Evolutionary conservation across 2,329 filamentous ascomycete species (phyloP), one percentile per base, ranked within the genome.

Genomic region (Colletotrichum sp.): DNA sequence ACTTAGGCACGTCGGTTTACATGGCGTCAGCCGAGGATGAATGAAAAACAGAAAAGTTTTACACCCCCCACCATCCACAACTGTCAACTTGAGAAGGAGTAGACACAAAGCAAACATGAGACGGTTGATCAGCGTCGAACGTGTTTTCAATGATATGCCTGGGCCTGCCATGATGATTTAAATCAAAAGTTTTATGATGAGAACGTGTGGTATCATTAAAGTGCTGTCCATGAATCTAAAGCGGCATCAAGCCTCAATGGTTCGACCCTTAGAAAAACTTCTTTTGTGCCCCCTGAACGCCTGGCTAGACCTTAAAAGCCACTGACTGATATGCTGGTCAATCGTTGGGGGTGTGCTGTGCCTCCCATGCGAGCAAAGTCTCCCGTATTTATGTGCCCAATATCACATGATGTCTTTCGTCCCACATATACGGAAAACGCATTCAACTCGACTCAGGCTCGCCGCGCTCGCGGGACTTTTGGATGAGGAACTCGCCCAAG

Each of bases 401-500:
- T 8, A 24, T 52, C n/a, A 52, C 4, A 21, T 21, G n/a, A 21
- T 52, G 12, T 52, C 2, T 52, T 21, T 12, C 43, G 43, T 13
- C 43, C 43, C 10, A 24, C n/a, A 24, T 9, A 15, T 18, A 58
- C 1, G n/a, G 55, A 13, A 18, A 58, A 21, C 12, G 58, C 58
- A 10, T 32, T 34, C 32, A 62, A 34, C 58, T 10, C n/a, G 58
- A 62, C 58, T 62, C 58, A 10, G 58, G 30, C 60, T 75, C 73
- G 66, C 65, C 48, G 21, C 69, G 36, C 15, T 64, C 58, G 13
- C 68, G 62, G 6, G 93, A 94, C 71, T 89, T 91, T 81, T 94
- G 90, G 68, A 95, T 85, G 6, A 96, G 84, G 81, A 90, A 95
- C 82, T 95, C 93, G 61, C 94, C 94, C 5, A 96, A 84, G 10